Base-by-base conservation (phyloP, 306 rosid genomes). In the Abrus precatorius region DNA sequence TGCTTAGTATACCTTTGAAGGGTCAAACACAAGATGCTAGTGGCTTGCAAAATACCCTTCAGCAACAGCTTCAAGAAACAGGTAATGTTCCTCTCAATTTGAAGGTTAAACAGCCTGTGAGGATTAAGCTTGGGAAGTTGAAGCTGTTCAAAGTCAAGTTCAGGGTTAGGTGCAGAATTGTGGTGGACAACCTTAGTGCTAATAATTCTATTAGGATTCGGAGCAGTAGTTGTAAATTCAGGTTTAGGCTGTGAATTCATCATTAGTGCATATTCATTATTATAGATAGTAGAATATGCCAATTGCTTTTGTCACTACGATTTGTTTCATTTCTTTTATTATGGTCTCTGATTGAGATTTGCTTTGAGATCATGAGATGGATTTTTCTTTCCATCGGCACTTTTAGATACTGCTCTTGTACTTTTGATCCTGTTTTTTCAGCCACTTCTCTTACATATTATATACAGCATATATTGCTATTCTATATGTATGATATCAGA, bases 81-180 rank as follows among this genome's bases (percentile, higher is more conserved):
- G 97, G 92, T 0, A 85, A 69, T 50, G 84, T 93, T 52, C 93
- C 94, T 1, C 84, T 93, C 5, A 45, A 44, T 41, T 64, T 93
- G 34, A 89, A 62, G 66, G 97, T 79, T 0, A 87, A 80, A 9
- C 97, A 93, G 56, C 97, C 97, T 3, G 93, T 93, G 72, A 88
- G 89, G 86, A 63, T 93, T 40, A 90, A 90, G 82, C 87, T 93
- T 30, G 98, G 98, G 1, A 84, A 84, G 82, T 75, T 93, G 76
- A 93, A 90, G 89, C 88, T 93, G 4, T 82, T 88, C 27, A 88
- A 74, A 78, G 33, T 93, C 78, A 90, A 76, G 48, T 93, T 93
- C 79, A 55, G 70, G 77, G 92, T 90, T 20, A 89, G 80, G 72
- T 93, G 98, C 75, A 82, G 66, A 1, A 57, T 93, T 68, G 55